Conservation (phyloP, 805 yeast species). For the Lachancea lanzarotensis region DNA sequence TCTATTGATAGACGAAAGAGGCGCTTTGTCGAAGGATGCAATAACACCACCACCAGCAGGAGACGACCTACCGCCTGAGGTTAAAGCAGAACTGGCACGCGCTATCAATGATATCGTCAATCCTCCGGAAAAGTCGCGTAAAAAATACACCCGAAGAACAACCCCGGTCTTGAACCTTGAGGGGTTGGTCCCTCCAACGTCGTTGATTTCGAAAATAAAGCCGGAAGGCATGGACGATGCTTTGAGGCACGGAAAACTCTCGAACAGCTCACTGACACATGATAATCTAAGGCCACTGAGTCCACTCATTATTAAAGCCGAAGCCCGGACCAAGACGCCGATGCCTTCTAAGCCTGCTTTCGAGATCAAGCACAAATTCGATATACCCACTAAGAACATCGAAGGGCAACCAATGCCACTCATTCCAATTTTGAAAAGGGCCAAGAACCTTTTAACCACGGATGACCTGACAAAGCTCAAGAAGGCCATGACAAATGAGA, state of each 20-base stretch:
- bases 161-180: conserved; percentile 25
- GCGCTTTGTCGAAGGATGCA: not conserved
- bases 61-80: conserved; percentile 6
- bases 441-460: conserved; percentile 16
- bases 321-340: not conserved
- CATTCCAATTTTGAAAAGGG: conserved; percentile 20
- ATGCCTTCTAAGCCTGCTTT: not conserved
- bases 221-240: not conserved
- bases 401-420: conserved; percentile 6
- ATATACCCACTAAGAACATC: conserved; percentile 8
- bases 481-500: conserved; percentile 27
- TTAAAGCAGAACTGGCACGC: not conserved
- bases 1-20: not conserved
- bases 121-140: conserved; percentile 4
- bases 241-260: not conserved
- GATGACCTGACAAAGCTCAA: conserved; percentile 21
- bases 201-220: not conserved
- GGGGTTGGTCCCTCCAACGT: conserved; percentile 28
- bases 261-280: not conserved
- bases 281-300: not conserved
- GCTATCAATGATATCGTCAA: conserved; percentile 4
- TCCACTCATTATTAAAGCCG: not conserved
- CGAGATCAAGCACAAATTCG: conserved; percentile 4
- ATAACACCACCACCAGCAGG: not conserved
- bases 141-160: conserved; percentile 13